Base-by-base conservation (phyloP, 2,329 filamentous ascomycete species). In the Dothiorella sarmentorum region DNA sequence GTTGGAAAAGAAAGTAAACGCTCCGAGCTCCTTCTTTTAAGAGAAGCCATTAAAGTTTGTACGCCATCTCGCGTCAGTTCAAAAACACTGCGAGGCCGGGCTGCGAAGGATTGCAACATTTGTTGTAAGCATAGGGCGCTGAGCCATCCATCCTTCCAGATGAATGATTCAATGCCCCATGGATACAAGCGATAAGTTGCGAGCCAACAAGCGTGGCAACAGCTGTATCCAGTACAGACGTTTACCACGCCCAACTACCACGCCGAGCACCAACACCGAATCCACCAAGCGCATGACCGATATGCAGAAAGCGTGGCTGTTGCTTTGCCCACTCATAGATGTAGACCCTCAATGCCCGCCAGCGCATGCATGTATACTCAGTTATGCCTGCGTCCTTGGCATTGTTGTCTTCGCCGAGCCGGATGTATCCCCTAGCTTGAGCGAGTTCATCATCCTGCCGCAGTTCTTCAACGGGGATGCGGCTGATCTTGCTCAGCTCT, bases 281-380 rank as follows among this genome's bases (percentile, higher is more conserved):
- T 11, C 69, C 71, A 35, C 69, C 72, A 4, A 66, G 62, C 20
- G 66, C 60, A 11, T 60, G 60, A 9, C 65, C 68, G 17, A 65
- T 67, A 15, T 65, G 64, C 13, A 68, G 80, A 72, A 94, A 84
- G 62, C 84, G 82, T 4, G 91, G 90, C 70, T 95, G 90, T 73
- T 96, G 91, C 59, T 88, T 81, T 22, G 89, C 92, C 93, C 93
- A 97, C 71, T 96, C 91, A 35, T 82, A 81, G 37, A 97, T 89
- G 71, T 97, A 97, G 38, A 86, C 70, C 68, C 87, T 87, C 42
- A 97, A 78, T 1, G 93, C 93, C 68, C 82, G 85, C 93, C 93
- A 97, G 56, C 93, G 82, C 56, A 86, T 79, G 78, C 89, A 88
- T 73, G 80, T 68, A 61, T 77, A 68, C 62, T 75, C 67, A 2